Conservation (phyloP, 495 filamentous ascomycete species). For the Annulohypoxylon maeteangense region DNA sequence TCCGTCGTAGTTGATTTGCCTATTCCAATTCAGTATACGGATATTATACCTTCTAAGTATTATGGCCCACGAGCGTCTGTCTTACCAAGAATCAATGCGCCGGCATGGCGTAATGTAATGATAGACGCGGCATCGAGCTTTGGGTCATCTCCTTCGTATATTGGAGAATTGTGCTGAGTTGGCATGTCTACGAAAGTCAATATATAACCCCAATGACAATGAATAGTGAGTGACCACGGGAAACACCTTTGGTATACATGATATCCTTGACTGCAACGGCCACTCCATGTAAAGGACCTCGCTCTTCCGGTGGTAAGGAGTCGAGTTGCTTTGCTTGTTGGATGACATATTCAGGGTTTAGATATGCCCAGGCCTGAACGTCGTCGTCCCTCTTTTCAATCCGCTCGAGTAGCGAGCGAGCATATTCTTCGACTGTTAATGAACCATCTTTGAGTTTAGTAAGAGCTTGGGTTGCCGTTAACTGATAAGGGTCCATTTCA, state of each 20-base stretch:
- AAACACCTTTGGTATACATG: conserved; percentile 63
- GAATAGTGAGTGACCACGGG: background rate
- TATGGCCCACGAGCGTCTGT: background rate
- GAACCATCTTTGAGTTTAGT: conserved; percentile 48
- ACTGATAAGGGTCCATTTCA: conserved; percentile 49
- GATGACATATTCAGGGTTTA: conserved; percentile 60
- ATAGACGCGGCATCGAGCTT: conserved; percentile 56
- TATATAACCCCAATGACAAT: background rate
- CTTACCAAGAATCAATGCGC: conserved; percentile 63
- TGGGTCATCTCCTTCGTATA: conserved; percentile 53
- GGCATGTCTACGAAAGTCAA: conserved; percentile 59
- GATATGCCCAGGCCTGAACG: conserved; percentile 66
- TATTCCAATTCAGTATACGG: conserved; percentile 9
- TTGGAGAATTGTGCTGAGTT: conserved; percentile 61
- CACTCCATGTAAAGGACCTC: conserved; percentile 66
- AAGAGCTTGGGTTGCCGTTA: conserved; percentile 54
- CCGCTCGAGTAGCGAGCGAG: conserved; percentile 60
- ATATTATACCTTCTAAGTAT: background rate
- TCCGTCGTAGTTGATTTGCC: conserved; percentile 63
- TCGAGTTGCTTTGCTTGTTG: conserved; percentile 63
- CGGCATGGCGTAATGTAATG: conserved; percentile 56
- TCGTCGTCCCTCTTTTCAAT: conserved; percentile 58
- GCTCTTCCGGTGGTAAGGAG: conserved; percentile 52
- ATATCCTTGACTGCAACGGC: conserved; percentile 68
- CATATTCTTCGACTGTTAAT: conserved; percentile 63